Evolutionary conservation across 1,284 basidiomycete genomes (phyloP).

Genomic region (Neonothopanus nambi): DNA sequence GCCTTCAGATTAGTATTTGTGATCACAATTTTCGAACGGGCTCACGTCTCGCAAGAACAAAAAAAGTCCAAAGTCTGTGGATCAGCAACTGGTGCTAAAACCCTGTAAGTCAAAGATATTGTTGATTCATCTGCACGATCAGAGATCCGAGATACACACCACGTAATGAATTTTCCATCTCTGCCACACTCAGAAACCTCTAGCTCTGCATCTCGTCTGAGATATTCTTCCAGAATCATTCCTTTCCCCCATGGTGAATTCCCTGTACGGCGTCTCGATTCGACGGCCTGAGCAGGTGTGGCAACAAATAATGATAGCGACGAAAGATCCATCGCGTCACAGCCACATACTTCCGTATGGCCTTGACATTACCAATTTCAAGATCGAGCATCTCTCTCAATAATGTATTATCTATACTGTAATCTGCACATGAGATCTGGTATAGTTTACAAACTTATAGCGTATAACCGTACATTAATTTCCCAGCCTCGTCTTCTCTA

Average conservation of each 20-base stretch:
- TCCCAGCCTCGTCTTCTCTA: conserved; percentile 43
- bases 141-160: conserved; percentile 27
- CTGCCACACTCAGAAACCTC: conserved; percentile 31
- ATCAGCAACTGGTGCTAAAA: conserved; percentile 41
- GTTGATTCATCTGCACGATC: neutral
- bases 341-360: no score
- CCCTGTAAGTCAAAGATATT: conserved; percentile 30
- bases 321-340: conserved; percentile 18
- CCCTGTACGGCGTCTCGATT: conserved; percentile 33
- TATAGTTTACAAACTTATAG: no score
- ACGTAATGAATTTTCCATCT: conserved; percentile 38
- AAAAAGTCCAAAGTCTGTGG: conserved; percentile 39
- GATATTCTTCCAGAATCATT: conserved; percentile 39
- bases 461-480: no score
- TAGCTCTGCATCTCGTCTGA: conserved; percentile 33
- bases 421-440: no score
- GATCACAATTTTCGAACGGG: neutral
- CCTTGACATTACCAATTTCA: no score
- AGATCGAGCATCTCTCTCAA: no score
- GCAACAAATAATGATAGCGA: conserved; percentile 37
- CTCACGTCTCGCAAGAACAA: conserved; percentile 45
- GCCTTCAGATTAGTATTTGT: neutral
- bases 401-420: no score
- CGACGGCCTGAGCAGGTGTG: conserved; percentile 33
- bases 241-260: conserved; percentile 40